Conservation (phyloP, 2,329 filamentous ascomycete species). For the Penicillium polonicum region DNA sequence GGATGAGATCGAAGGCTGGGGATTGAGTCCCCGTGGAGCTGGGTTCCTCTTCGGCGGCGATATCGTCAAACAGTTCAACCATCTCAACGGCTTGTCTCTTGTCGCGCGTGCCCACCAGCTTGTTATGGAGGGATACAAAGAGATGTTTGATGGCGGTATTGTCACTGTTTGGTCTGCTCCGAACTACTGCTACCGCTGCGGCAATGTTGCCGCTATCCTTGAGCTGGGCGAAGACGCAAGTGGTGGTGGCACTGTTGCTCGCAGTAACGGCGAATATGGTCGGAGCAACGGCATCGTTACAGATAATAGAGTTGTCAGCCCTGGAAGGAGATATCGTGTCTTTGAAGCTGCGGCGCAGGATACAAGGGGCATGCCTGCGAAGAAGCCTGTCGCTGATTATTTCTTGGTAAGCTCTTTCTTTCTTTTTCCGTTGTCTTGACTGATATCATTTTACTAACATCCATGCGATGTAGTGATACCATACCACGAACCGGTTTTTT, state of each 20-base stretch:
- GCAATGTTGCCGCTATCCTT: constrained; percentile 91
- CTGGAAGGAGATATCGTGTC: constrained; percentile 85
- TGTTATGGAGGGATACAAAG: constrained; percentile 99
- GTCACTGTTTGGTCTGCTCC: constrained; percentile 99
- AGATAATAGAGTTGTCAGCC: constrained; percentile 59
- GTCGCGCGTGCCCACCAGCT: constrained; percentile 95
- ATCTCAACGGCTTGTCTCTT: constrained; percentile 85
- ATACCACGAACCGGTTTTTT: constrained; percentile 12
- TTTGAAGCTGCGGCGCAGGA: constrained; percentile 98
- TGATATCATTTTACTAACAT: constrained; percentile 10
- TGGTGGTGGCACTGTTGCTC: constrained; percentile 67
- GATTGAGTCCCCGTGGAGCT: constrained; percentile 85
- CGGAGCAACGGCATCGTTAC: constrained; percentile 50
- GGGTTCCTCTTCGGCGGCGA: constrained; percentile 94
- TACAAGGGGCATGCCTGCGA: constrained; percentile 94
- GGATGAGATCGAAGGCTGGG: constrained; percentile 97
- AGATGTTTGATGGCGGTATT: constrained; percentile 95
- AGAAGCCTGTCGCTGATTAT: constrained; percentile 97
- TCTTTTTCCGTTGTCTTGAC: background rate
- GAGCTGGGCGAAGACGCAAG: constrained; percentile 85
- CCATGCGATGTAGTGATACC: constrained; percentile 21
- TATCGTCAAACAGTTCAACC: constrained; percentile 94
- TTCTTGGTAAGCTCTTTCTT: constrained; percentile 60
- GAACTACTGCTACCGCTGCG: constrained; percentile 95
- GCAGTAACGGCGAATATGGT: constrained; percentile 55